Conservation (phyloP, 2,329 filamentous ascomycete genomes). For the Aspergillus sp. region DNA sequence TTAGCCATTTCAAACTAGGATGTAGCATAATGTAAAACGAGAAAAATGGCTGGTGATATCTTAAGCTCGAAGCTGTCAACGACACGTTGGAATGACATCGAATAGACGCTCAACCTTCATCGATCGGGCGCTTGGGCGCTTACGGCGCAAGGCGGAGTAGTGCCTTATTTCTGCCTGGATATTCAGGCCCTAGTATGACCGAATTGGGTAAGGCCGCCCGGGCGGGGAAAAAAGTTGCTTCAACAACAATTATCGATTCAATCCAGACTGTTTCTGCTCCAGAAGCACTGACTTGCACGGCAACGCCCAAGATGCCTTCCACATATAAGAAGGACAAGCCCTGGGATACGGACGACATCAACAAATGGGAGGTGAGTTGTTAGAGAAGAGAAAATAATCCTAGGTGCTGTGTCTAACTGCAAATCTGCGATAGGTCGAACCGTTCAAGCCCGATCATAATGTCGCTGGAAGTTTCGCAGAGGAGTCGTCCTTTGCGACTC, state of each 20-base stretch:
- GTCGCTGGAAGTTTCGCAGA: conserved; percentile 79
- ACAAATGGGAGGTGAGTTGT: conserved; percentile 78
- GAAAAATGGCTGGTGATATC: too few relatives aligned
- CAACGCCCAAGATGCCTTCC: conserved; percentile 64
- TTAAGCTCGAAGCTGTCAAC: too few relatives aligned
- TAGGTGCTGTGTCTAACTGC: conserved; percentile 3
- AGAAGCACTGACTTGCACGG: background rate
- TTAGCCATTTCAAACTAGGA: too few relatives aligned
- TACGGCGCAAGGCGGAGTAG: conserved; percentile 4
- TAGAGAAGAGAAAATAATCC: background rate
- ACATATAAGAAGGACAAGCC: conserved; percentile 87
- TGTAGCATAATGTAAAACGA: too few relatives aligned
- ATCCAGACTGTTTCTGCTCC: background rate
- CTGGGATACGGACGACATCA: conserved; percentile 94
- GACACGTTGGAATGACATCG: background rate
- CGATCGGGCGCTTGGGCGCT: conserved; percentile 15
- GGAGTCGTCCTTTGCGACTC: conserved; percentile 76
- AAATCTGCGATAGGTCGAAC: conserved; percentile 55
- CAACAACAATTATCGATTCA: background rate
- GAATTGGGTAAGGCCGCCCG: conserved; percentile 16
- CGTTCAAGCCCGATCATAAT: conserved; percentile 84
- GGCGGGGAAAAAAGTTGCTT: conserved; percentile 15
- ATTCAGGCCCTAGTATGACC: conserved; percentile 2
- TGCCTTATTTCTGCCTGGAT: conserved; percentile 4
- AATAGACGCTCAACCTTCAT: conserved; percentile 3